Evolutionary conservation across 176 grass and related monocot genomes (phyloP).

Genomic region (Neostapfia colusana): DNA sequence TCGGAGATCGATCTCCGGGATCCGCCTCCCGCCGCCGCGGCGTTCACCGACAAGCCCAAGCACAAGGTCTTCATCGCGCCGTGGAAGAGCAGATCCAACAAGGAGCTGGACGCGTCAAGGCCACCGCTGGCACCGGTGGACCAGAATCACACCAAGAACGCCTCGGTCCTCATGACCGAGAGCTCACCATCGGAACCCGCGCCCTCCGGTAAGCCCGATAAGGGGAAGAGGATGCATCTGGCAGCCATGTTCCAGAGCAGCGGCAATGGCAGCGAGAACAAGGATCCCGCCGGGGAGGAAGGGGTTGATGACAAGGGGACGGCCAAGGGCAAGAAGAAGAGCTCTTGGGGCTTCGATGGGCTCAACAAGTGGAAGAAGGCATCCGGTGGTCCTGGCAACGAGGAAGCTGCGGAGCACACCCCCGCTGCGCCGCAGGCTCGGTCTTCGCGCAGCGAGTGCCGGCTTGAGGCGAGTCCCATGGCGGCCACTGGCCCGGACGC

Average conservation of each 20-base stretch:
- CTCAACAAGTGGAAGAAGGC: slow-evolving; percentile 86
- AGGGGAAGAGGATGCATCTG: slow-evolving; percentile 60
- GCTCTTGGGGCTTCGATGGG: slow-evolving; percentile 77
- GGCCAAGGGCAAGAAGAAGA: slow-evolving; percentile 55
- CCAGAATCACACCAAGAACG: slow-evolving; percentile 36
- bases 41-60: slow-evolving; percentile 52
- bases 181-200: slow-evolving; percentile 24
- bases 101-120: slow-evolving; percentile 33
- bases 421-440: slow-evolving; percentile 15
- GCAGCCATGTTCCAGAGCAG: slow-evolving; percentile 41
- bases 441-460: slow-evolving; percentile 53
- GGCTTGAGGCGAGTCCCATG: slow-evolving; percentile 52
- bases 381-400: slow-evolving; percentile 12
- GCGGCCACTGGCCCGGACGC: slow-evolving; percentile 42
- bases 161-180: slow-evolving; percentile 56
- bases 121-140: slow-evolving; percentile 46
- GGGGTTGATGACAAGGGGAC: slow-evolving; percentile 39
- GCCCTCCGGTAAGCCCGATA: slow-evolving; percentile 38
- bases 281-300: slow-evolving; percentile 36
- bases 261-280: slow-evolving; percentile 36
- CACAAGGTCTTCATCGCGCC: slow-evolving; percentile 63
- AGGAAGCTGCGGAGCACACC: slow-evolving; percentile 32
- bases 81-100: slow-evolving; percentile 64
- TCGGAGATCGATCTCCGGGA: slow-evolving; percentile 85
- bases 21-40: slow-evolving; percentile 19